Conservation (phyloP, 345 rosid species). For the Brassica napus region Da-Ae NC_063436.1:12503501-12504000, state of each 20-base stretch:
- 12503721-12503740: conserved; percentile 60
- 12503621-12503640: neutral
- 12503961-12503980: conserved; percentile 95
- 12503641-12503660: conserved; percentile 23
- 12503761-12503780: conserved; percentile 84
- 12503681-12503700: conserved; percentile 87
- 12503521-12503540: conserved; percentile 73
- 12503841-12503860: too few species aligned
- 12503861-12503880: neutral
- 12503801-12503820: neutral
- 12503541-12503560: conserved; percentile 90
- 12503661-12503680: conserved; percentile 88
- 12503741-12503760: conserved; percentile 69
- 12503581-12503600: conserved; percentile 53
- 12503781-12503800: neutral
- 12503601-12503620: neutral
- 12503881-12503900: conserved; percentile 10
- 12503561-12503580: conserved; percentile 87
- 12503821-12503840: too few species aligned
- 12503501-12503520: conserved; percentile 43
- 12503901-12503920: conserved; percentile 50
- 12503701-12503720: conserved; percentile 80
- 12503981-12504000: conserved; percentile 90
- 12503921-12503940: conserved; percentile 62
- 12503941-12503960: conserved; percentile 81